Evolutionary conservation across 768 basidiomycete species (phyloP).

Genomic region (Pleurotus citrinopileatus): DNA sequence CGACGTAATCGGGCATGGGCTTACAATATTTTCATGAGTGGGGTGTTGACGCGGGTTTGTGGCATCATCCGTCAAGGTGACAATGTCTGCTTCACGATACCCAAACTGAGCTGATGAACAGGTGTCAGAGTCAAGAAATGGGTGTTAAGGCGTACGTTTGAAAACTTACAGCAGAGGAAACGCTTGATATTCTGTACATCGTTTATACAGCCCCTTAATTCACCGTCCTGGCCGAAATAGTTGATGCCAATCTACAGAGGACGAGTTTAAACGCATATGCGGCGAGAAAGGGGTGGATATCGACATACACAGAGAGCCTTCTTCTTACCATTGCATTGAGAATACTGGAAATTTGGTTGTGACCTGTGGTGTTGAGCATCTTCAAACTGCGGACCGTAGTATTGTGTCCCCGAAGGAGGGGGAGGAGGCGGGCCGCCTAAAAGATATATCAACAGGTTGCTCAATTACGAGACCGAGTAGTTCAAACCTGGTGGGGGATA

Average conservation of each 20-base stretch:
- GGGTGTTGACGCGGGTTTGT: conserved; percentile 60
- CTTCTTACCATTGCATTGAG: conserved; percentile 83
- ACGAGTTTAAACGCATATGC: neutral
- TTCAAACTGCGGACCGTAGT: conserved; percentile 60
- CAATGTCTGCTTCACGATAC: conserved; percentile 79
- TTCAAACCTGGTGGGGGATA: conserved; percentile 23
- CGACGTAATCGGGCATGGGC: conserved; percentile 17
- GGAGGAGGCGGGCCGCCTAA: conserved; percentile 41
- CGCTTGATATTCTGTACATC: conserved; percentile 78
- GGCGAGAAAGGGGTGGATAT: neutral
- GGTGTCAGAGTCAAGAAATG: too few relatives aligned
- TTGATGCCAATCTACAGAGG: conserved; percentile 78
- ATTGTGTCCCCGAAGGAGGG: conserved; percentile 57
- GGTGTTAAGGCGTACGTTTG: neutral
- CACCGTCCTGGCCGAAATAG: conserved; percentile 66
- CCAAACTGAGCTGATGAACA: conserved; percentile 48
- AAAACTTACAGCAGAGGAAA: conserved; percentile 69
- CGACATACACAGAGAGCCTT: conserved; percentile 82
- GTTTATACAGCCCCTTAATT: conserved; percentile 86
- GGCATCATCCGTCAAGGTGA: conserved; percentile 80
- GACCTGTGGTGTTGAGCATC: conserved; percentile 39
- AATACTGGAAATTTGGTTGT: conserved; percentile 80
- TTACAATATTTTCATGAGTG: conserved; percentile 77
- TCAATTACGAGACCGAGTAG: neutral
- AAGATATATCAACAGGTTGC: conserved; percentile 6